Percentiles rank a stretch among this genome's conserved stretches.
Evolutionary conservation across 352 stramenopile genomes (phyloP).

Genomic region (Pythium phragmitis): DNA sequence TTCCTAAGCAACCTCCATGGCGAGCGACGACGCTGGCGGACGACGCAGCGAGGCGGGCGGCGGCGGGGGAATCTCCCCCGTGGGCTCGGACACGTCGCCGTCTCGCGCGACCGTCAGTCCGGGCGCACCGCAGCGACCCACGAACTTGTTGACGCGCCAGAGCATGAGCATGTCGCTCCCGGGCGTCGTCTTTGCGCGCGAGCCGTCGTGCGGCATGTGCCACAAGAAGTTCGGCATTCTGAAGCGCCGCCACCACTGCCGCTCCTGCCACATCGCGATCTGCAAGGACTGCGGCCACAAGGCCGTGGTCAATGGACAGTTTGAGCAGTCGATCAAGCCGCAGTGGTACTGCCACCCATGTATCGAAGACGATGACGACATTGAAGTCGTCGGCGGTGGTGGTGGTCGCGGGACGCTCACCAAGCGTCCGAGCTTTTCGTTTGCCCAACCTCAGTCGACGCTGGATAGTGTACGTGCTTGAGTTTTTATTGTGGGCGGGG

Average conservation of each 20-base stretch:
- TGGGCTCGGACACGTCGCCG: constrained; percentile 17
- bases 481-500: not conserved
- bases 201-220: constrained; percentile 75
- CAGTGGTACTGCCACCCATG: constrained; percentile 82
- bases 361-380: constrained; percentile 60
- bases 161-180: constrained; percentile 33
- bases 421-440: constrained; percentile 71
- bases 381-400: constrained; percentile 60
- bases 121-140: constrained; percentile 21
- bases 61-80: constrained; percentile 6
- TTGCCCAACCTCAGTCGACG: constrained; percentile 34
- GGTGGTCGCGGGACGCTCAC: constrained; percentile 36
- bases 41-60: constrained; percentile 16
- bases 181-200: constrained; percentile 61
- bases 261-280: constrained; percentile 77
- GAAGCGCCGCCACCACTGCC: constrained; percentile 82
- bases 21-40: constrained; percentile 23
- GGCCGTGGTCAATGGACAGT: constrained; percentile 60
- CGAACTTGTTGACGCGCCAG: constrained; percentile 19
- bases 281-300: constrained; percentile 86
- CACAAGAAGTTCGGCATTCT: constrained; percentile 79
- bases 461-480: constrained; percentile 16
- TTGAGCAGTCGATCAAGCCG: constrained; percentile 45
- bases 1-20: constrained; percentile 5
- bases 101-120: constrained; percentile 13